Percentiles rank a stretch among this genome's conserved stretches.
phyloP scores from a whole-genome alignment of 371 early-diverging fungal species.

The Haplosporangium sp. region DNA sequence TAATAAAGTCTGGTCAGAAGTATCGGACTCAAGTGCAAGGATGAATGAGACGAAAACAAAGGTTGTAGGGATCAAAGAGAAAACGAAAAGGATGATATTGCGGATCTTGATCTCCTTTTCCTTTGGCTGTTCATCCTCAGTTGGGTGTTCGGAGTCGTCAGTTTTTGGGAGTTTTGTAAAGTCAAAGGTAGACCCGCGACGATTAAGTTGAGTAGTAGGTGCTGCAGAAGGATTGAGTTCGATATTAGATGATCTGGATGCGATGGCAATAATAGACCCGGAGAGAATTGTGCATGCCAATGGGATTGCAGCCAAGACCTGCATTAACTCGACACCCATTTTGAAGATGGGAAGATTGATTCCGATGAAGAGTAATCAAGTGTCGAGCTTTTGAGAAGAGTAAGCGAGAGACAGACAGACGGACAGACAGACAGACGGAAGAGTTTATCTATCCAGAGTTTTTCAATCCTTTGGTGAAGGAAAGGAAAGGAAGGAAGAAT shows the following conservation, averaged over 20 bases:
- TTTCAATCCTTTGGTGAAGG: background rate
- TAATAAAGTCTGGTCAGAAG: slow-evolving; percentile 13
- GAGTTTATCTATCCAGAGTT: too few species aligned
- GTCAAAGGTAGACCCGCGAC: slow-evolving; percentile 40
- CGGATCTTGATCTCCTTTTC: slow-evolving; percentile 43
- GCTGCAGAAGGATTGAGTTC: slow-evolving; percentile 17
- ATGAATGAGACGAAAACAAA: slow-evolving; percentile 17
- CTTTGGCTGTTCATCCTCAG: slow-evolving; percentile 20
- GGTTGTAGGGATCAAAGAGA: slow-evolving; percentile 32
- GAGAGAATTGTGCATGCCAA: slow-evolving; percentile 25
- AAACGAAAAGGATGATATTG: slow-evolving; percentile 22
- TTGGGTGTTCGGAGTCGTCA: slow-evolving; percentile 5
- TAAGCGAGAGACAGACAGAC: background rate
- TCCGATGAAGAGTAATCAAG: background rate
- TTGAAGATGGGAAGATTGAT: background rate
- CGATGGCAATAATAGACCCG: slow-evolving; percentile 20
- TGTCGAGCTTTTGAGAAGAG: background rate
- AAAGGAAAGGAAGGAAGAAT: background rate
- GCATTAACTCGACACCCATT: slow-evolving; percentile 32
- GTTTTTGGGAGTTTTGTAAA: slow-evolving; percentile 35
- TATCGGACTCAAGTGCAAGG: slow-evolving; percentile 18
- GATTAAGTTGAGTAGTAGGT: slow-evolving; percentile 13
- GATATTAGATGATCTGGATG: slow-evolving; percentile 27
- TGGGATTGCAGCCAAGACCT: slow-evolving; percentile 34
- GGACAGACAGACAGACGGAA: background rate